Percentiles rank a stretch among this genome's conserved stretches.
phyloP scores from a whole-genome alignment of 1,284 basidiomycete species.

The Afroboletus lepidellus region DNA sequence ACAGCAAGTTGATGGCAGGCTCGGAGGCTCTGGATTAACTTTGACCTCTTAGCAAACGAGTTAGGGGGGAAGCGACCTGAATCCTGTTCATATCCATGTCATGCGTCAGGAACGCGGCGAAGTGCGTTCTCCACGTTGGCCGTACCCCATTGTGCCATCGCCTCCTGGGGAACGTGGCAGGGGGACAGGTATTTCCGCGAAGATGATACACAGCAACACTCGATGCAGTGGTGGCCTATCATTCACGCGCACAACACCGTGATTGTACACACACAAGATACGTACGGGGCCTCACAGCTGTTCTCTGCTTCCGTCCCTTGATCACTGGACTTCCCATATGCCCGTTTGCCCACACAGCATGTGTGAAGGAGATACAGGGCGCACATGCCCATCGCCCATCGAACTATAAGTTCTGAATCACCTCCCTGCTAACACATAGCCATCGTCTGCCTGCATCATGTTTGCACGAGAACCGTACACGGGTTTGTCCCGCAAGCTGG shows the following conservation, averaged over 20 bases:
- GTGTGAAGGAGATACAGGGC: neutral
- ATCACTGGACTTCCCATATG: neutral
- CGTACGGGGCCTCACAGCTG: too few species aligned
- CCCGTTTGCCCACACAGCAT: too few species aligned
- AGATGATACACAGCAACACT: neutral
- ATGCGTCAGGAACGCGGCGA: too few species aligned
- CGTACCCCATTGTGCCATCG: neutral
- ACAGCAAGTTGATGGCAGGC: too few species aligned
- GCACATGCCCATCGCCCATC: slow-evolving; percentile 2
- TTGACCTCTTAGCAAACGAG: too few species aligned
- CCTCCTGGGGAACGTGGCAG: neutral
- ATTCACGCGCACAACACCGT: too few species aligned
- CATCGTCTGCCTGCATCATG: slow-evolving; percentile 14
- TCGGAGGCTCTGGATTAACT: too few species aligned
- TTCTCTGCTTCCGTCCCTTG: neutral
- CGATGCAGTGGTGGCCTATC: neutral
- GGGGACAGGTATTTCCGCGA: neutral
- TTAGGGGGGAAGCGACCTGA: too few species aligned
- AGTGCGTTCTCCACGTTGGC: too few species aligned
- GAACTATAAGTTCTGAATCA: slow-evolving; percentile 6
- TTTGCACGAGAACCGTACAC: slow-evolving; percentile 30
- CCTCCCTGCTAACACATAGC: neutral
- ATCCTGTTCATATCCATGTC: too few species aligned
- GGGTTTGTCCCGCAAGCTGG: slow-evolving; percentile 39
- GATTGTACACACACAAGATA: neutral